Evolutionary conservation across 768 basidiomycete species (phyloP), one percentile per base, ranked within the genome.

Genomic region (Leccinum disarticulatum): DNA sequence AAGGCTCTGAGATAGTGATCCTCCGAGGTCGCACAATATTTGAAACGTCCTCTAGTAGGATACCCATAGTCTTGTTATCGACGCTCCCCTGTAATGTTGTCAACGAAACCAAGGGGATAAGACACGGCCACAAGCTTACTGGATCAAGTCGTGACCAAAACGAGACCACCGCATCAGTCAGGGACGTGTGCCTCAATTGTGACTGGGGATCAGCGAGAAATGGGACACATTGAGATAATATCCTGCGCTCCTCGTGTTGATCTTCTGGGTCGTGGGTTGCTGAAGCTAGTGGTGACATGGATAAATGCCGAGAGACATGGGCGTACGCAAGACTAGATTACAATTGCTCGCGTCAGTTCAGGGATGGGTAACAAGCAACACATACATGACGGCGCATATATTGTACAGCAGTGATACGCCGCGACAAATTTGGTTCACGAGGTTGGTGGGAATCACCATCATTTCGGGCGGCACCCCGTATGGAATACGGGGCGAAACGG

Each of bases 161-260:
- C 58, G 87, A 85, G 8, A 81, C 82, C n/a, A 84, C 74, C 3
- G 81, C 80, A 28, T 78, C 77, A 27, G 79, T 77, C 36, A 91
- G 67, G 54, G 77, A 80, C 7, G 75, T 62, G 59, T 86, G 79
- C 9, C 84, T 64, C n/a, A 78, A 77, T 27, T 74, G 85, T 6
- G 90, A 86, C 66, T 78, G 81, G 43, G 79, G 80, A 41, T 88
- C 83, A 1, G 75, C 71, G 13, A 93, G 74, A 66, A 93, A 92
- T 10, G 91, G 89, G 4, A 83, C 79, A 31, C 86, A 75, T 36
- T 76, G 73, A 1, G 82, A 73, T 17, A 93, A 66, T 38, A 85
- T 66, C 30, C 72, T 71, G 33, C 74, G 77, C 1, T 83, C 81
- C 60, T 82, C 85, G 3, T 66, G 65, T 56, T 73, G 71, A 57